Evolutionary conservation across 2,329 filamentous ascomycete genomes (phyloP).

Genomic region (Torrubiellomyces zombiae): DNA sequence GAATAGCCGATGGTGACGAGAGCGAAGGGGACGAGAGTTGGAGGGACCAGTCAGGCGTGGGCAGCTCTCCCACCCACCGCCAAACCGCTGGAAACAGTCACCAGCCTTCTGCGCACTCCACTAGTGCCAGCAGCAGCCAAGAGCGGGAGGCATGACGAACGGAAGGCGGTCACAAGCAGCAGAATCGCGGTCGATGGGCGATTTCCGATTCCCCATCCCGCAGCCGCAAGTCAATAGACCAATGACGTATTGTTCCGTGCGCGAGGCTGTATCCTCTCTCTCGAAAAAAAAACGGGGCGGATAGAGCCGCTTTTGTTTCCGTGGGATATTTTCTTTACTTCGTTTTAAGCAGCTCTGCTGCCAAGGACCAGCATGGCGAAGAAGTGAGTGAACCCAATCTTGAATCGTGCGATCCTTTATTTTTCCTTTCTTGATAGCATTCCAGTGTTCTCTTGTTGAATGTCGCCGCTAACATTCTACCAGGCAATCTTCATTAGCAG

Average conservation of each 20-base stretch:
- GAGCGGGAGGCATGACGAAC: slow-evolving; percentile 16
- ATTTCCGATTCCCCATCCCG: slow-evolving; percentile 7
- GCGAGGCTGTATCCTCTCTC: slow-evolving; percentile 7
- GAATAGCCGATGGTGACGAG: slow-evolving; percentile 1
- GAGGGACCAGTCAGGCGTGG: background rate
- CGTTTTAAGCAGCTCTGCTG: background rate
- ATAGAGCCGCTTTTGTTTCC: background rate
- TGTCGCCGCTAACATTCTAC: slow-evolving; percentile 11
- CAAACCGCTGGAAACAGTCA: slow-evolving; percentile 1
- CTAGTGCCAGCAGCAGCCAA: slow-evolving; percentile 4
- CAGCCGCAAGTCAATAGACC: slow-evolving; percentile 9
- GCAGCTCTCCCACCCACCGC: slow-evolving; percentile 1
- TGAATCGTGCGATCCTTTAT: too few relatives aligned
- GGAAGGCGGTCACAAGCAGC: slow-evolving; percentile 14
- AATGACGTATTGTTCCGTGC: slow-evolving; percentile 16
- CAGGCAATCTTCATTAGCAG: slow-evolving; percentile 19
- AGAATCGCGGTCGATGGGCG: slow-evolving; percentile 12
- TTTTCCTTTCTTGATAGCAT: background rate
- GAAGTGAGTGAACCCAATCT: too few relatives aligned
- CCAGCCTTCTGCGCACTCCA: background rate
- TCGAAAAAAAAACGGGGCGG: slow-evolving; percentile 1
- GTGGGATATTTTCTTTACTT: background rate
- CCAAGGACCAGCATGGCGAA: too few relatives aligned
- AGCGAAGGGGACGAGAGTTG: slow-evolving; percentile 1
- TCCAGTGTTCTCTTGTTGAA: slow-evolving; percentile 4